These are phyloP conservation scores for Pseudomicrostroma phylloplanum DNA, from an alignment of 1,284 basidiomycete genomes.

Conservation along the genomic window DNA sequence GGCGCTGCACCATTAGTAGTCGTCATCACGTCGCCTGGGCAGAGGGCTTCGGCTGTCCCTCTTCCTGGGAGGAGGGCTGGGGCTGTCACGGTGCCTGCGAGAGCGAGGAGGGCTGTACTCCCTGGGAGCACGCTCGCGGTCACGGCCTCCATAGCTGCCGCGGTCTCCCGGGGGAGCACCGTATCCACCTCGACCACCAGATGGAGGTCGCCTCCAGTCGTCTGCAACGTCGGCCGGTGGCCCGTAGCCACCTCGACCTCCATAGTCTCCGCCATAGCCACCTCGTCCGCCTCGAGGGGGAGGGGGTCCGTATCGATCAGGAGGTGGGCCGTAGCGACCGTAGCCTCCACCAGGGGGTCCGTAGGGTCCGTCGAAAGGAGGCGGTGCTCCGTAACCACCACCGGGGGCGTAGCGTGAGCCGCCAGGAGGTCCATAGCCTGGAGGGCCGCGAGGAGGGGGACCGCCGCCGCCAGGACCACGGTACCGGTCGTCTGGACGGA, in stretches of 20 bases:
- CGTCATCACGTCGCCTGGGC: slow-evolving; percentile 9
- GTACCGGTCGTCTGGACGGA: slow-evolving; percentile 36
- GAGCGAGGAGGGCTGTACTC: slow-evolving; percentile 4
- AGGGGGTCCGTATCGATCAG: not conserved
- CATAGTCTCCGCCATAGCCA: not conserved
- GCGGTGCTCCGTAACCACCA: slow-evolving; percentile 9
- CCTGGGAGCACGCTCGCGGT: not conserved
- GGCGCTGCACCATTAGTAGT: not conserved
- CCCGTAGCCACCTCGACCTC: not conserved
- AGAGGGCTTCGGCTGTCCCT: slow-evolving; percentile 12
- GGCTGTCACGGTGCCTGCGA: slow-evolving; percentile 6
- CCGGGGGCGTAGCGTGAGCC: not conserved
- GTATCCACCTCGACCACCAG: slow-evolving; percentile 7
- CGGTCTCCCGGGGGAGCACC: not conserved
- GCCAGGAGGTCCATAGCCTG: not conserved
- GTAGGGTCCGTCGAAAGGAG: slow-evolving; percentile 2
- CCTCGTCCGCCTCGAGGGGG: not conserved
- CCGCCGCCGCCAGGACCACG: slow-evolving; percentile 5
- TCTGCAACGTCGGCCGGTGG: not conserved
- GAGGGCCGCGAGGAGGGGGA: slow-evolving; percentile 5
- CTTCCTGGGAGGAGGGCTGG: slow-evolving; percentile 1
- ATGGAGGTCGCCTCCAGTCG: slow-evolving; percentile 9
- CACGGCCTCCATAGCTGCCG: too few species aligned
- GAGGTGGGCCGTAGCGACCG: not conserved
- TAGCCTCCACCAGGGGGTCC: slow-evolving; percentile 11